These are phyloP conservation scores for Oryza meridionalis DNA, from an alignment of 176 grass and related monocot species.

Conservation along the genomic window DNA sequence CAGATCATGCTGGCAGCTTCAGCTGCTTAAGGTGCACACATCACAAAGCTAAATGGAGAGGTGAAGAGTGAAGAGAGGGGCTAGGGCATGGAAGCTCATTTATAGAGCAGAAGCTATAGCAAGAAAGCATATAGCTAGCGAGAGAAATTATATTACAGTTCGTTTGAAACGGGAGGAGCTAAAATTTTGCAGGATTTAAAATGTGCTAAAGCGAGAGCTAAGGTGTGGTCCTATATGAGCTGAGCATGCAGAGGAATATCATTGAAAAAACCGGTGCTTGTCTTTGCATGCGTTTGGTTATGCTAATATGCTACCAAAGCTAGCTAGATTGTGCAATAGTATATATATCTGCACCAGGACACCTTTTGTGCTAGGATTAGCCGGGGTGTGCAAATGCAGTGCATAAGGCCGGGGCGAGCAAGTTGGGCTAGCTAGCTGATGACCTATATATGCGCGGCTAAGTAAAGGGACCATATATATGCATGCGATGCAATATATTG, in stretches of 20 bases:
- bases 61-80: constrained; percentile 8
- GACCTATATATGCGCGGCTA: neutral
- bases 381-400: constrained; percentile 10
- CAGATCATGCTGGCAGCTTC: constrained; percentile 91
- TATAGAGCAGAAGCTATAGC: constrained; percentile 30
- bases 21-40: constrained; percentile 61
- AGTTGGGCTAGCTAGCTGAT: constrained; percentile 3
- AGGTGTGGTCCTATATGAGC: constrained; percentile 30
- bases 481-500: neutral
- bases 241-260: constrained; percentile 44
- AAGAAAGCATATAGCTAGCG: neutral
- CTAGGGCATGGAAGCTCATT: constrained; percentile 30
- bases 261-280: constrained; percentile 15
- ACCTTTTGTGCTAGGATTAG: constrained; percentile 30
- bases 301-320: constrained; percentile 28
- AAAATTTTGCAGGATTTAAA: constrained; percentile 29
- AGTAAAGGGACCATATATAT: constrained; percentile 18
- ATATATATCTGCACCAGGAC: constrained; percentile 31
- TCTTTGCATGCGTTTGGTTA: constrained; percentile 36
- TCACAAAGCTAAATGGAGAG: neutral
- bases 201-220: constrained; percentile 10
- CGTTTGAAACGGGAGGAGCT: constrained; percentile 12
- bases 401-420: constrained; percentile 21
- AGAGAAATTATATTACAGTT: constrained; percentile 32
- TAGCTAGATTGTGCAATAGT: constrained; percentile 39